These are phyloP conservation scores for Lagenidium giganteum DNA, from an alignment of 352 stramenopile species.

Conservation along the genomic window DNA sequence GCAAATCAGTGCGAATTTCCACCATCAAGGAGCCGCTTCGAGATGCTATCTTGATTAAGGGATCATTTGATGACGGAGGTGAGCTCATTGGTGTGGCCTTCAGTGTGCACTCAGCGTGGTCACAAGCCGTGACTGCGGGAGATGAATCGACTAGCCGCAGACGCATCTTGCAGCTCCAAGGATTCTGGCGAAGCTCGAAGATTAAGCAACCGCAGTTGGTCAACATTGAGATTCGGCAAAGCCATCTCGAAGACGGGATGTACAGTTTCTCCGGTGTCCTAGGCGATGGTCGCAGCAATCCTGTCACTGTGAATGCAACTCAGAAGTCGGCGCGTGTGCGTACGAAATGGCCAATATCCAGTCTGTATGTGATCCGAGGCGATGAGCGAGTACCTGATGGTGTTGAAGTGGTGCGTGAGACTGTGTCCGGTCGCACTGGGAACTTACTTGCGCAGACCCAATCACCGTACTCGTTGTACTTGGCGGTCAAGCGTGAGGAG, in stretches of 20 bases:
- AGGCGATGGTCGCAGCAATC: conserved; percentile 55
- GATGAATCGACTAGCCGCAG: conserved; percentile 7
- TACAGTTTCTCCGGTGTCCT: conserved; percentile 66
- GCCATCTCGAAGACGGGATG: conserved; percentile 4
- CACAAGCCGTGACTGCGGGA: conserved; percentile 21
- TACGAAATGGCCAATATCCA: conserved; percentile 71
- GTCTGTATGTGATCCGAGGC: conserved; percentile 66
- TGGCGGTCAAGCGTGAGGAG: conserved; percentile 69
- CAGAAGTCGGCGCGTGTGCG: conserved; percentile 58
- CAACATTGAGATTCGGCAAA: conserved; percentile 60
- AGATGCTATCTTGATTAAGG: conserved; percentile 55
- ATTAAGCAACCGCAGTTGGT: conserved; percentile 70
- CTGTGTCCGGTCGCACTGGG: conserved; percentile 58
- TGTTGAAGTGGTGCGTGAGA: conserved; percentile 62
- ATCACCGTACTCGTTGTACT: conserved; percentile 66
- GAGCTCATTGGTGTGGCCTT: conserved; percentile 57
- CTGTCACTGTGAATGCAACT: conserved; percentile 43
- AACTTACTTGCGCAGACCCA: conserved; percentile 72
- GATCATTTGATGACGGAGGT: conserved; percentile 65
- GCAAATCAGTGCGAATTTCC: conserved; percentile 59
- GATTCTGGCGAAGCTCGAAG: conserved; percentile 72
- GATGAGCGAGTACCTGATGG: conserved; percentile 71
- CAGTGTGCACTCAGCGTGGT: conserved; percentile 28
- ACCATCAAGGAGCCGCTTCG: conserved; percentile 48
- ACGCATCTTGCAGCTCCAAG: conserved; percentile 46